A percentile compares a stretch with the other conserved stretches of the same genome.
Conservation (phyloP, 2,329 filamentous ascomycete species). For the Apiospora sp. region DNA sequence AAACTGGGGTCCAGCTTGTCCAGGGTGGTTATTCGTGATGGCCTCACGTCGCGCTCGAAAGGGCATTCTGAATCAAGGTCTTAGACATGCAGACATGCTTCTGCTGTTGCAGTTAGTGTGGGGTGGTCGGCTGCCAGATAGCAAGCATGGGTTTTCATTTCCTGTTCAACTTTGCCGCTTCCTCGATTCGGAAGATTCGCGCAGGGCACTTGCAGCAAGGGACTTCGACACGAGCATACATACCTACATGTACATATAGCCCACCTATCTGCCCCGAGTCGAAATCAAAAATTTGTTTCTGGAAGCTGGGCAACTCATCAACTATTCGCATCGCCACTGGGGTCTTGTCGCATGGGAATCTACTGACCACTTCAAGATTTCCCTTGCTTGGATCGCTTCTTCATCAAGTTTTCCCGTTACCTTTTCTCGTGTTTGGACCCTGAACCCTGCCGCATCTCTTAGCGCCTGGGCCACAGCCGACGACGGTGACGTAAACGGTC, state of each 20-base stretch:
- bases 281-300: background rate
- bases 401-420: slow-evolving; percentile 14
- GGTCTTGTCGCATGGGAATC: background rate
- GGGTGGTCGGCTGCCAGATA: slow-evolving; percentile 21
- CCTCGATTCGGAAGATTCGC: background rate
- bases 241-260: background rate
- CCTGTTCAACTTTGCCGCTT: background rate
- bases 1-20: background rate
- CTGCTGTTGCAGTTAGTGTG: slow-evolving; percentile 4
- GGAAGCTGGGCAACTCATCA: background rate
- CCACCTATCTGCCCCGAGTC: background rate
- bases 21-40: slow-evolving; percentile 25
- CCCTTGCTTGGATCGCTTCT: background rate
- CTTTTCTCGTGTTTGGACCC: slow-evolving; percentile 25
- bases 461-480: slow-evolving; percentile 24
- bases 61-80: slow-evolving; percentile 19
- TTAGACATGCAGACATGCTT: slow-evolving; percentile 9
- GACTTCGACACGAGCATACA: background rate
- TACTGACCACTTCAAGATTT: background rate
- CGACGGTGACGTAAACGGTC: slow-evolving; percentile 21
- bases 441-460: slow-evolving; percentile 24
- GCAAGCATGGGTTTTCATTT: slow-evolving; percentile 1
- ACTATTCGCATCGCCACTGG: background rate
- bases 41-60: slow-evolving; percentile 15
- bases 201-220: background rate